Percentiles rank a stretch among this genome's conserved stretches.
phyloP scores from a whole-genome alignment of 1,139 yeast genomes.

The Scheffersomyces titani region DNA sequence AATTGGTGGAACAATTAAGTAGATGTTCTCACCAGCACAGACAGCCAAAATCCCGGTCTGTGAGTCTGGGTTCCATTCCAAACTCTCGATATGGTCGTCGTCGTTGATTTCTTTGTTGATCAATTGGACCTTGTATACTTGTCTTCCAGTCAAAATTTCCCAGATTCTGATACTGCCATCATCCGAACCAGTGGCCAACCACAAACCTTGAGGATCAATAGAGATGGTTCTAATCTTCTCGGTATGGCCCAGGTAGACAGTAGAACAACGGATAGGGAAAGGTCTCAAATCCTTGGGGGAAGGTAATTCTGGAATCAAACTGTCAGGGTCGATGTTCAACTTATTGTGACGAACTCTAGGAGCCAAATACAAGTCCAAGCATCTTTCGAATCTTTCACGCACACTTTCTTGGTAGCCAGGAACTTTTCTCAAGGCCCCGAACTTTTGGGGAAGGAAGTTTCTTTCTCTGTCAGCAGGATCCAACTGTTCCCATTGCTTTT shows the following conservation, averaged over 20 bases:
- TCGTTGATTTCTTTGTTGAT: slow-evolving; percentile 51
- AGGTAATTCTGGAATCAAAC: slow-evolving; percentile 93
- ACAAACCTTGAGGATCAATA: slow-evolving; percentile 86
- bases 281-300: slow-evolving; percentile 97
- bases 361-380: slow-evolving; percentile 89
- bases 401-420: slow-evolving; percentile 89
- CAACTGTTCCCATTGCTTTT: slow-evolving; percentile 65
- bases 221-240: slow-evolving; percentile 82
- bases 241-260: slow-evolving; percentile 78
- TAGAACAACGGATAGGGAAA: slow-evolving; percentile 93
- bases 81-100: slow-evolving; percentile 77
- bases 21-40: slow-evolving; percentile 79
- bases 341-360: slow-evolving; percentile 94
- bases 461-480: slow-evolving; percentile 80
- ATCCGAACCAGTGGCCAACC: slow-evolving; percentile 97
- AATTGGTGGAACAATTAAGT: slow-evolving; percentile 82
- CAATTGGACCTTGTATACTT: slow-evolving; percentile 68
- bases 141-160: slow-evolving; percentile 96
- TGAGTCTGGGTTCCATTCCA: slow-evolving; percentile 89
- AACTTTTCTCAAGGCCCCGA: slow-evolving; percentile 78
- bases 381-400: slow-evolving; percentile 91
- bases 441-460: slow-evolving; percentile 83
- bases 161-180: slow-evolving; percentile 95
- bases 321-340: slow-evolving; percentile 92
- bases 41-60: slow-evolving; percentile 77